These are phyloP conservation scores for Bruguiera parviflora DNA, from an alignment of 345 rosid species.

Conservation along the genomic window DNA sequence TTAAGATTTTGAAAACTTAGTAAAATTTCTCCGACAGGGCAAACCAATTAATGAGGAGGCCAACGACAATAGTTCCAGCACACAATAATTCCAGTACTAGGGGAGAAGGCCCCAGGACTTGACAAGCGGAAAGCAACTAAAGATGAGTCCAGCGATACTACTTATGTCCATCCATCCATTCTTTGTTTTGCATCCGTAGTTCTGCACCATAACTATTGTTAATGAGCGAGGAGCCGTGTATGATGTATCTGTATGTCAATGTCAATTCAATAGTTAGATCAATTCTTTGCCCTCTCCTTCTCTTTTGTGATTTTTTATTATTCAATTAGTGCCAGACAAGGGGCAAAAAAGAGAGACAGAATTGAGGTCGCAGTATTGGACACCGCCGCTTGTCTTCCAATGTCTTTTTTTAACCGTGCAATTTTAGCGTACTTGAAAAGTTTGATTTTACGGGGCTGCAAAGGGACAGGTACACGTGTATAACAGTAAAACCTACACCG, in stretches of 20 bases:
- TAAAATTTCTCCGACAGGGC: slow-evolving; percentile 32
- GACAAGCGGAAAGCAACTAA: slow-evolving; percentile 15
- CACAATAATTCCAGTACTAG: slow-evolving; percentile 18
- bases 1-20: neutral
- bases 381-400: too few species aligned
- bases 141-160: neutral
- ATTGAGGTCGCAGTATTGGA: too few species aligned
- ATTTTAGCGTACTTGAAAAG: neutral
- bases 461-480: neutral
- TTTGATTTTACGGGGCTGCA: neutral
- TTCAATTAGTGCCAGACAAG: neutral
- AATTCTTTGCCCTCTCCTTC: neutral
- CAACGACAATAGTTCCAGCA: slow-evolving; percentile 20
- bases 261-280: neutral
- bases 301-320: neutral
- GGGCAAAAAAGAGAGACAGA: too few species aligned
- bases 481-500: too few species aligned
- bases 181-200: neutral
- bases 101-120: slow-evolving; percentile 25
- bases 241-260: neutral
- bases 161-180: neutral
- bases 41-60: slow-evolving; percentile 34
- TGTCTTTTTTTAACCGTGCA: neutral
- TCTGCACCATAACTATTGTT: neutral
- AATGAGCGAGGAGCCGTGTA: neutral